Conservation (phyloP, 1,139 yeast species). For the Spencermartinsiella ligniputridi region DNA sequence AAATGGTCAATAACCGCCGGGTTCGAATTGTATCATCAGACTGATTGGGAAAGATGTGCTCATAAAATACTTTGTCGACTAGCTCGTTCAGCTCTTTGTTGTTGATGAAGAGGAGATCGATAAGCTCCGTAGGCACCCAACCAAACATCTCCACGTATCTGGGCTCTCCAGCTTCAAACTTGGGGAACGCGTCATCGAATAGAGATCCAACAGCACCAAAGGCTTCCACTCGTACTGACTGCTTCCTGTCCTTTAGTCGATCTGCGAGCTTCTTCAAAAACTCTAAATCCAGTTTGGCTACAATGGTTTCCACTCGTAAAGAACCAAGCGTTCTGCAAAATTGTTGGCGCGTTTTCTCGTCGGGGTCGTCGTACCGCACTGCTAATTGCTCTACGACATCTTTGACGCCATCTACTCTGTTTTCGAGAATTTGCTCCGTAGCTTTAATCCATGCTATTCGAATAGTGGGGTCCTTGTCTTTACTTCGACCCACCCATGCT, state of each 20-base stretch:
- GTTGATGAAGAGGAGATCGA: slow-evolving; percentile 71
- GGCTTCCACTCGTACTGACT: slow-evolving; percentile 60
- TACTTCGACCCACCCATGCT: slow-evolving; percentile 69
- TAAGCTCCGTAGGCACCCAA: slow-evolving; percentile 62
- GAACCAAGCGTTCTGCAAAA: slow-evolving; percentile 46
- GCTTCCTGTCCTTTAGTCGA: slow-evolving; percentile 54
- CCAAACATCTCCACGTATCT: slow-evolving; percentile 29
- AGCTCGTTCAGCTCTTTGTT: slow-evolving; percentile 63
- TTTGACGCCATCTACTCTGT: slow-evolving; percentile 43
- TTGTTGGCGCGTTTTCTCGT: slow-evolving; percentile 64
- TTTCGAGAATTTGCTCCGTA: slow-evolving; percentile 42
- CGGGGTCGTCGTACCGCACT: slow-evolving; percentile 69
- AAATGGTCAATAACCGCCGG: slow-evolving; percentile 47
- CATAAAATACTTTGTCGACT: slow-evolving; percentile 61
- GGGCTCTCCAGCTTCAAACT: slow-evolving; percentile 14
- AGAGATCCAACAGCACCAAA: slow-evolving; percentile 53
- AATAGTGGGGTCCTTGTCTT: slow-evolving; percentile 63
- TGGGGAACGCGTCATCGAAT: slow-evolving; percentile 37
- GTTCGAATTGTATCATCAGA: slow-evolving; percentile 49
- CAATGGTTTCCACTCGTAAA: slow-evolving; percentile 36
- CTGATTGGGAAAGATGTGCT: slow-evolving; percentile 54
- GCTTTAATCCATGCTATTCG: slow-evolving; percentile 68
- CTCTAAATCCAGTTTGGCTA: slow-evolving; percentile 10
- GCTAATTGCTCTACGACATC: slow-evolving; percentile 58
- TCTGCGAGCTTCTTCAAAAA: slow-evolving; percentile 33